These are phyloP conservation scores for Phytopythium litorale DNA, from an alignment of 352 stramenopile genomes.

Conservation along the genomic window DNA sequence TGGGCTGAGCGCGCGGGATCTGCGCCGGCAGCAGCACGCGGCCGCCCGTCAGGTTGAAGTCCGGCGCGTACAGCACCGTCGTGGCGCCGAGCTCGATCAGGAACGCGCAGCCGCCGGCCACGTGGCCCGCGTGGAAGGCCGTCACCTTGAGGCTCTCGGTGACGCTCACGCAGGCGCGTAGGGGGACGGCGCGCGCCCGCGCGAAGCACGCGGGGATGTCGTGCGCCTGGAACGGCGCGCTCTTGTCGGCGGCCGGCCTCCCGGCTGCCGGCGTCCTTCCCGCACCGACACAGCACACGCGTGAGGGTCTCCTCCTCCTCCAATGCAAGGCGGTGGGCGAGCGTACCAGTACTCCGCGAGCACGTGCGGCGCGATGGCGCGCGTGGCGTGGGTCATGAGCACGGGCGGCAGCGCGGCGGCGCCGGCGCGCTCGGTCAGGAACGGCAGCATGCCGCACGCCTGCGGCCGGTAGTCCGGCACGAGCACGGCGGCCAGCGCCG, in stretches of 20 bases:
- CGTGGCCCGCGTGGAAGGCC: conserved; percentile 76
- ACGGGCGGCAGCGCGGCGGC: conserved; percentile 33
- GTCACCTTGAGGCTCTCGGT: conserved; percentile 74
- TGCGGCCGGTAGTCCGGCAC: conserved; percentile 68
- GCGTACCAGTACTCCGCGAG: conserved; percentile 71
- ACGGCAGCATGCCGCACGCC: conserved; percentile 71
- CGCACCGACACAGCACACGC: background rate
- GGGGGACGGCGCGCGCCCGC: conserved; percentile 37
- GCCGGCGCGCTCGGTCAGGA: conserved; percentile 56
- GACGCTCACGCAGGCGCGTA: conserved; percentile 55
- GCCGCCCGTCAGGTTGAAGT: conserved; percentile 75
- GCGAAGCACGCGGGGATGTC: conserved; percentile 56
- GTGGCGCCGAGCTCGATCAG: conserved; percentile 70
- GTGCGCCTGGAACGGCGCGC: conserved; percentile 43
- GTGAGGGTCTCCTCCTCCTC: background rate
- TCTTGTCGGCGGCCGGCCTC: conserved; percentile 18
- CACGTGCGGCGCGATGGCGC: conserved; percentile 64
- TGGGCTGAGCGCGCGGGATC: conserved; percentile 63
- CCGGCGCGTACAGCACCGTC: conserved; percentile 70
- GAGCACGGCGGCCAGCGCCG: conserved; percentile 46
- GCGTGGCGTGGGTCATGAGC: conserved; percentile 74
- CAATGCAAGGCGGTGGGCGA: background rate
- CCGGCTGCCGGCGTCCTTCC: background rate
- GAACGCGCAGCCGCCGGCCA: conserved; percentile 72
- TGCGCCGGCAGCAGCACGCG: conserved; percentile 64